Conservation (phyloP, 371 early-diverging fungal species). For the Rhizopus microsporus region DNA sequence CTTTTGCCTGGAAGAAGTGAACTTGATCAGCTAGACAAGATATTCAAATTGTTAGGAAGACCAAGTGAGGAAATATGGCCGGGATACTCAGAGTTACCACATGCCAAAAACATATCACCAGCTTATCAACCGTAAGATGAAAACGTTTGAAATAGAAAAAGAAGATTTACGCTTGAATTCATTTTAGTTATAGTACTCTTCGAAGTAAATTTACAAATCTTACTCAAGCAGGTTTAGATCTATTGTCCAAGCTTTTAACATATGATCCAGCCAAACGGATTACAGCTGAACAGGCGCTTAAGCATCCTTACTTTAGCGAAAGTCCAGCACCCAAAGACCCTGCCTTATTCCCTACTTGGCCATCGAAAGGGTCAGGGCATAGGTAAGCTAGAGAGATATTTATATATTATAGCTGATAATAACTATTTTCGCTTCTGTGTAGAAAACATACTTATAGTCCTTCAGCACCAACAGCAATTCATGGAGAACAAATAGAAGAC, state of each 20-base stretch:
- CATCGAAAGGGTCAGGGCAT: constrained; percentile 82
- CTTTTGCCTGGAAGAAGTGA: constrained; percentile 78
- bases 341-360: constrained; percentile 94
- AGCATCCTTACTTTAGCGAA: constrained; percentile 89
- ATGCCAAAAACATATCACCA: constrained; percentile 75
- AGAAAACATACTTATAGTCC: constrained; percentile 57
- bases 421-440: neutral
- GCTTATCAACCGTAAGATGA: constrained; percentile 32
- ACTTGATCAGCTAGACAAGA: constrained; percentile 81
- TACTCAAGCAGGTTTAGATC: constrained; percentile 79
- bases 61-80: constrained; percentile 80
- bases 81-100: constrained; percentile 64
- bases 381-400: constrained; percentile 29
- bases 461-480: constrained; percentile 66
- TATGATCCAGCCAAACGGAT: constrained; percentile 90
- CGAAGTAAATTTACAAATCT: constrained; percentile 68
- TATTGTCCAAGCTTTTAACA: constrained; percentile 78
- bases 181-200: constrained; percentile 46
- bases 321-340: constrained; percentile 91
- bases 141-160: neutral
- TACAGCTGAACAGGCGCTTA: constrained; percentile 82
- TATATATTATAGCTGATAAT: neutral
- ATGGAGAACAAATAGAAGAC: constrained; percentile 52
- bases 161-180: neutral
- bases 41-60: constrained; percentile 73